Evolutionary conservation across 2,329 filamentous ascomycete genomes (phyloP), one percentile per base, ranked within the genome.

Genomic region (Phialemoniopsis sp.): DNA sequence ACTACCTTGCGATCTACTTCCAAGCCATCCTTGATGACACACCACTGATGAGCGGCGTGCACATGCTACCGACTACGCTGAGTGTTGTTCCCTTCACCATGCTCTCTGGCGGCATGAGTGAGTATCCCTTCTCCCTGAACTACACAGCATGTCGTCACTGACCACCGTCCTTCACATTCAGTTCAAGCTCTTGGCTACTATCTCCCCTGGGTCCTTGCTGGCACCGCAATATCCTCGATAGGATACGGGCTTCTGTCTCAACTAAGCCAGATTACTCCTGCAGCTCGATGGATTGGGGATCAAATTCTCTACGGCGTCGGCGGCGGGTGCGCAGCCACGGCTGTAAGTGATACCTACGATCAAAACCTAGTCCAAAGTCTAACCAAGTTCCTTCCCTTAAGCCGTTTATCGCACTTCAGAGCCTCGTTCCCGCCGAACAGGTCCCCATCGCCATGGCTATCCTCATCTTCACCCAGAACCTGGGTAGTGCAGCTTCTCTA

Each of bases 1-100:
- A 58, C 50, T 58, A 58, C 38, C 47, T 65, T 0, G 57, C 63
- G 1, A 54, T 56, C 32, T 55, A 46, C 52, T 52, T 59, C 50
- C 46, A 59, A 46, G 39, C 52, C 45, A 38, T 59, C 42, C 41
- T 26, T 30, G 45, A 38, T 16, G 41, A 34, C 35, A 30, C 33
- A 10, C 37, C 43, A 29, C 21, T 47, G 9, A 47, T 47, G 41
- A 55, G 52, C 13, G 58, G 57, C 19, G 49, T 60, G 12, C 46
- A 52, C 37, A 47, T 53, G 30, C 48, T 64, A 13, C 47, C 56
- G 4, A 40, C 42, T 2, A 54, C 51, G 12, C n/a, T 55, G 4
- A 39, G 46, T 2, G 41, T 50, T 34, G 29, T 50, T 4, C 7
- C 51, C 13, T 45, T 47, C 13, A 41, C 49, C 15, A 37, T 54